Evolutionary conservation across 495 filamentous ascomycete species (phyloP).

Genomic region (Penicillium steckii): DNA sequence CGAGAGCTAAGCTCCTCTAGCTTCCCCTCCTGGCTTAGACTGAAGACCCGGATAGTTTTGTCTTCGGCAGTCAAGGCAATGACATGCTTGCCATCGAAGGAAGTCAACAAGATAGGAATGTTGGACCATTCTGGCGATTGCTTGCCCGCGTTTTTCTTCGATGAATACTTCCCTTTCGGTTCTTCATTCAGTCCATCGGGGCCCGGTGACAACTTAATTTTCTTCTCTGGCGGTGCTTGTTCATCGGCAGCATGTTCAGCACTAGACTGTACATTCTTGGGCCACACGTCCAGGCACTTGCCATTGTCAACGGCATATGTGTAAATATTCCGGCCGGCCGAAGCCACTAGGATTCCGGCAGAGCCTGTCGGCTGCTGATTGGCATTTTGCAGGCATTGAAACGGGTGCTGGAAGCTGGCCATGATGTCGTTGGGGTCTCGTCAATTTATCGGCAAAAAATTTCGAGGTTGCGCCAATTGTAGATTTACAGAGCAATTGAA

Average conservation of each 20-base stretch:
- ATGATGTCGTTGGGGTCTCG: conserved; percentile 22
- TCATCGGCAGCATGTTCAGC: conserved; percentile 20
- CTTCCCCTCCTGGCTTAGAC: conserved; percentile 56
- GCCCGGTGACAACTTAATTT: conserved; percentile 42
- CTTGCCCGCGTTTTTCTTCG: conserved; percentile 14
- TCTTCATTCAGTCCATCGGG: conserved; percentile 21
- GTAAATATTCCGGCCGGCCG: conserved; percentile 55
- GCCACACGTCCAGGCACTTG: conserved; percentile 50
- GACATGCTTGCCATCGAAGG: conserved; percentile 61
- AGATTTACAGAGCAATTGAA: neutral
- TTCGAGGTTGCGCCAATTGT: conserved; percentile 2
- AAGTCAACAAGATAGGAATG: conserved; percentile 56
- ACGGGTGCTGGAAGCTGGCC: conserved; percentile 47
- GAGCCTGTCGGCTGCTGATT: conserved; percentile 23
- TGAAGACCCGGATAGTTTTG: conserved; percentile 83
- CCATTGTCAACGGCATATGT: conserved; percentile 45
- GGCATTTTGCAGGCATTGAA: conserved; percentile 53
- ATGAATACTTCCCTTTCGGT: conserved; percentile 3
- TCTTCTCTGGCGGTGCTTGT: conserved; percentile 50
- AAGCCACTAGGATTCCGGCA: conserved; percentile 50
- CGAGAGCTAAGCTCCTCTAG: conserved; percentile 71
- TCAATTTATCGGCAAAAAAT: conserved; percentile 14
- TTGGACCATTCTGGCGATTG: conserved; percentile 40
- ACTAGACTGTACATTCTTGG: conserved; percentile 33
- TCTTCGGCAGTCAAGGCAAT: conserved; percentile 83